Evolutionary conservation across 1,284 basidiomycete genomes (phyloP), one percentile per base, ranked within the genome.

Genomic region (Caloboletus firmus): DNA sequence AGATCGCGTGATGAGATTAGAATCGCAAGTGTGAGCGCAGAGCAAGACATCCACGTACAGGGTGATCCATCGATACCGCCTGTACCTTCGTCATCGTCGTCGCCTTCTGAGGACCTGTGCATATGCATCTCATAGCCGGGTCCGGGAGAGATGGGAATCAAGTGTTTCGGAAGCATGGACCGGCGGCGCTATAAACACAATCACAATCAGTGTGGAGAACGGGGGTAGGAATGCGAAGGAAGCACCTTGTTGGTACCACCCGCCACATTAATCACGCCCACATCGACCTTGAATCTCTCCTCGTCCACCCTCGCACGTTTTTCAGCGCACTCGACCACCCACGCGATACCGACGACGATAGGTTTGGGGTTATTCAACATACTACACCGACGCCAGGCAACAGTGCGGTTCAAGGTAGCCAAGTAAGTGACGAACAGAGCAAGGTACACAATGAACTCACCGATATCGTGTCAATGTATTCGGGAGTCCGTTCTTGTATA

Each of bases 311-410:
- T 79, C 39, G 73, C 71, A 22, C 83, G 79, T 54, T 84, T 79
- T 65, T 95, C 92, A 12, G 83, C 89, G 60, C 90, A 93, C 62
- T 89, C 83, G 2, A 93, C 91, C 3, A 96, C 90, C 94, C 94
- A 97, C n/a, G 83, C 86, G 59, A 95, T 91, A 12, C 92, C 91
- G 13, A 97, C 89, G 12, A 95, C 83, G 39, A 78, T 69, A 0
- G 91, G 91, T 61, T 86, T 87, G 0, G 86, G 85, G 30, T 89
- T 84, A 34, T 82, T 74, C 17, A 88, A 70, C 51, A 82, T 66
- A 49, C 85, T 87, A 30, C 18, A 37, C 3, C 42, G 12, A 24
- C 42, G 9, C 36, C 11, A 11, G 15, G 30, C 32, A 24, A 50
- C 10, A 31, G 34, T 15, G 24, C 11, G 10, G 26, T 51, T 31